Conservation (phyloP, 306 rosid genomes). For the Medicago arabica region DNA sequence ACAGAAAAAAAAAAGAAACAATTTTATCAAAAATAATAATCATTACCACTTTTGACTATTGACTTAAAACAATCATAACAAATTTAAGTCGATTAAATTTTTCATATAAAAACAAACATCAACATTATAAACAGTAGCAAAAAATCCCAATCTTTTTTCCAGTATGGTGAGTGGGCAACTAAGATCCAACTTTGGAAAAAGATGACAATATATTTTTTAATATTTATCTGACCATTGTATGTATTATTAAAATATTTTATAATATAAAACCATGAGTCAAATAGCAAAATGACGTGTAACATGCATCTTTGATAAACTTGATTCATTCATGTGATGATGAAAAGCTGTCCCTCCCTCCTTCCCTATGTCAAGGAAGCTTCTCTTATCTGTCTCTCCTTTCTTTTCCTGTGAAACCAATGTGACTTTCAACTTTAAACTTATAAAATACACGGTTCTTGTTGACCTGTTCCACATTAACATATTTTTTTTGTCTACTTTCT, state of each 20-base stretch:
- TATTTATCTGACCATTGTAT: not conserved
- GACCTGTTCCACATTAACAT: not conserved
- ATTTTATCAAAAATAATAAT: no score
- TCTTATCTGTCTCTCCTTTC: not conserved
- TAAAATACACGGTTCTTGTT: conserved; percentile 7
- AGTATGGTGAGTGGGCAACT: not conserved
- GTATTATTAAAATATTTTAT: not conserved
- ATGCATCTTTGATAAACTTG: not conserved
- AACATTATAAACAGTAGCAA: not conserved
- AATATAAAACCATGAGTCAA: conserved; percentile 5
- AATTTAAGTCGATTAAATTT: not conserved
- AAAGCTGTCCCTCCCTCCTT: conserved; percentile 4
- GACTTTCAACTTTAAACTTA: not conserved
- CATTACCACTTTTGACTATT: not conserved
- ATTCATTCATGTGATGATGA: not conserved
- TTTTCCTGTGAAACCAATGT: conserved; percentile 2
- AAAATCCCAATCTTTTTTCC: not conserved
- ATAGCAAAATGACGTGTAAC: not conserved
- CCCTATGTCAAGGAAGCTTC: conserved; percentile 24
- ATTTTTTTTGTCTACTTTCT: not conserved
- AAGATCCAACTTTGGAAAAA: conserved; percentile 17
- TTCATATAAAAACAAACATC: not conserved
- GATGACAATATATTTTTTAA: not conserved
- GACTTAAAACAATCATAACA: not conserved
- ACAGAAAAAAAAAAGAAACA: no score